These are phyloP conservation scores for Mucor mucedo DNA, from an alignment of 371 early-diverging fungal species.

Conservation along the genomic window DNA sequence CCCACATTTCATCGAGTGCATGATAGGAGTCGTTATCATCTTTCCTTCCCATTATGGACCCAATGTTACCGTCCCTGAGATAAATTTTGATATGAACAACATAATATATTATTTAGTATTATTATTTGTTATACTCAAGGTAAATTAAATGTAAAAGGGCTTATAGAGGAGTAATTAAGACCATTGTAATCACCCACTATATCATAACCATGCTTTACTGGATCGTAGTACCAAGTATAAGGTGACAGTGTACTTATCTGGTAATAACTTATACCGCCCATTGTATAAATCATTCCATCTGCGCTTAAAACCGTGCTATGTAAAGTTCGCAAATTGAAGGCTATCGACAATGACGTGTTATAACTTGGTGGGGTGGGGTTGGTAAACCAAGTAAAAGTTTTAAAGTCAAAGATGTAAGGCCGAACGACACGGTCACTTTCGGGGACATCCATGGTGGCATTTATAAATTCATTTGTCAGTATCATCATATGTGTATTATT, in stretches of 20 bases:
- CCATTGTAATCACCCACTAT: not conserved
- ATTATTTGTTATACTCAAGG: too few species aligned
- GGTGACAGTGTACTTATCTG: not conserved
- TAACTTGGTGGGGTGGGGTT: not conserved
- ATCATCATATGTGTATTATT: not conserved
- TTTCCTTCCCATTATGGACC: too few species aligned
- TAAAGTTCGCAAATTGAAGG: not conserved
- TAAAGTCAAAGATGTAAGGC: conserved; percentile 8
- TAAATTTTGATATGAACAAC: too few species aligned
- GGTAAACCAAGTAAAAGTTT: not conserved
- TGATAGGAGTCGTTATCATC: too few species aligned
- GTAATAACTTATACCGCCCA: not conserved
- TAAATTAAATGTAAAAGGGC: not conserved
- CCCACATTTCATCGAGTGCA: too few species aligned
- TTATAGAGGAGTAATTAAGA: not conserved
- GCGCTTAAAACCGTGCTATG: not conserved
- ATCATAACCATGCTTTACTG: not conserved
- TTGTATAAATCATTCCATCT: not conserved
- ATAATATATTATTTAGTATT: too few species aligned
- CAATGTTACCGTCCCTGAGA: too few species aligned
- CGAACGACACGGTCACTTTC: not conserved
- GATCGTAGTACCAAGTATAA: conserved; percentile 3
- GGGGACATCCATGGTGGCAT: not conserved
- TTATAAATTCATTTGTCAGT: not conserved
- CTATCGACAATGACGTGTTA: too few species aligned